Evolutionary conservation across 306 rosid genomes (phyloP).

Genomic region (Myrica gale): DNA sequence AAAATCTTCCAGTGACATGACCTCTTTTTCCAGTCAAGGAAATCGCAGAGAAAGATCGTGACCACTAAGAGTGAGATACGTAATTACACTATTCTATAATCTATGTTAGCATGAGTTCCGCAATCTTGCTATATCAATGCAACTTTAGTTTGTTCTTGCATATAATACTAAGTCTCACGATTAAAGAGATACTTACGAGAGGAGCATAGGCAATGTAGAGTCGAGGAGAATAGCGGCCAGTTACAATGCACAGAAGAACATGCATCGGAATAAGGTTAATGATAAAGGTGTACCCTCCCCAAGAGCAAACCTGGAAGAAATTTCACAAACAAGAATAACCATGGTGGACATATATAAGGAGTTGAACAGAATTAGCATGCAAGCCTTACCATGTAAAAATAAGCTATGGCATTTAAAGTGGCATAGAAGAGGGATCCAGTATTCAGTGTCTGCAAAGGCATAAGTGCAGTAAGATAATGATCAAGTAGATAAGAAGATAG

Average conservation of each 20-base stretch:
- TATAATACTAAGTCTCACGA: constrained; percentile 2
- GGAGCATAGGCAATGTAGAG: constrained; percentile 96
- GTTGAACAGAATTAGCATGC: constrained; percentile 17
- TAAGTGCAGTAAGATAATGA: constrained; percentile 41
- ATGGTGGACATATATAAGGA: constrained; percentile 19
- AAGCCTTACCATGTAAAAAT: constrained; percentile 89
- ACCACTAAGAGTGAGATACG: not conserved
- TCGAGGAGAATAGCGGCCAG: constrained; percentile 95
- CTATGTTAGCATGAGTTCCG: not conserved
- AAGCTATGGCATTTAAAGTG: constrained; percentile 86
- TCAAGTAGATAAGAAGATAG: constrained; percentile 5
- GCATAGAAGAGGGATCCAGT: constrained; percentile 99
- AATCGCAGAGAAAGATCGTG: not conserved
- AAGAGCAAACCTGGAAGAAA: constrained; percentile 87
- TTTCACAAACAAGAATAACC: constrained; percentile 24
- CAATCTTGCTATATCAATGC: not conserved
- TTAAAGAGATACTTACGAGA: constrained; percentile 64
- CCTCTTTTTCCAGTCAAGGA: constrained; percentile 1
- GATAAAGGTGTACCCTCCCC: constrained; percentile 99
- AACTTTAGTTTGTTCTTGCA: not conserved
- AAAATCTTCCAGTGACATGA: not conserved
- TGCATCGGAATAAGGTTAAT: constrained; percentile 99
- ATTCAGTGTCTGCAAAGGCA: constrained; percentile 73
- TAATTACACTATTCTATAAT: not conserved
- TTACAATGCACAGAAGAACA: constrained; percentile 87